phyloP scores from a whole-genome alignment of 140 eudicot genomes.

The Oenanthe javanica region DNA sequence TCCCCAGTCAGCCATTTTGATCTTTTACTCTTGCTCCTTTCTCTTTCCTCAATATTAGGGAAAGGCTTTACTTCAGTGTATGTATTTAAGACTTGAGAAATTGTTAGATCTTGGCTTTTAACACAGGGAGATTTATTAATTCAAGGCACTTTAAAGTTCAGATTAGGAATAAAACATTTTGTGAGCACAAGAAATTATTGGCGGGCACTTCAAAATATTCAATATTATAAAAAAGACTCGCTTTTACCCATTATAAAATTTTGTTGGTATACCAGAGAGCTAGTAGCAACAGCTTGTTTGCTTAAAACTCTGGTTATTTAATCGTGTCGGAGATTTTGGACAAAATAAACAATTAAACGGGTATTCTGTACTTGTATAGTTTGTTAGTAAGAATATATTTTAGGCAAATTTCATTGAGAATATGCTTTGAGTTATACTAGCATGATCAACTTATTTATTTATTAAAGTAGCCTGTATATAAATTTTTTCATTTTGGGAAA shows the following conservation, averaged over 20 bases:
- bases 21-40: neutral
- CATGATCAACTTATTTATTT: neutral
- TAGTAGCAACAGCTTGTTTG: neutral
- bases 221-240: neutral
- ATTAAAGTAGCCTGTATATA: neutral
- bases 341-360: neutral
- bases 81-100: neutral
- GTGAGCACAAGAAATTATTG: neutral
- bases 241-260: neutral
- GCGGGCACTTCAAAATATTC: neutral
- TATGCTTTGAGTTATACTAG: neutral
- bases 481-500: too few relatives aligned
- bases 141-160: neutral
- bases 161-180: neutral
- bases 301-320: neutral
- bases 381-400: neutral
- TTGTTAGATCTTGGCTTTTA: neutral
- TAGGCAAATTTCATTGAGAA: neutral
- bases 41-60: neutral
- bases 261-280: neutral
- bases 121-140: too few relatives aligned
- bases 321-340: neutral
- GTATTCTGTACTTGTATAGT: neutral
- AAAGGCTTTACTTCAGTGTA: neutral
- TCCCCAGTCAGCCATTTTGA: constrained; percentile 85